Evolutionary conservation across 768 basidiomycete species (phyloP), one percentile per base, ranked within the genome.

Genomic region (Krasilnikovozyma curviuscula): DNA sequence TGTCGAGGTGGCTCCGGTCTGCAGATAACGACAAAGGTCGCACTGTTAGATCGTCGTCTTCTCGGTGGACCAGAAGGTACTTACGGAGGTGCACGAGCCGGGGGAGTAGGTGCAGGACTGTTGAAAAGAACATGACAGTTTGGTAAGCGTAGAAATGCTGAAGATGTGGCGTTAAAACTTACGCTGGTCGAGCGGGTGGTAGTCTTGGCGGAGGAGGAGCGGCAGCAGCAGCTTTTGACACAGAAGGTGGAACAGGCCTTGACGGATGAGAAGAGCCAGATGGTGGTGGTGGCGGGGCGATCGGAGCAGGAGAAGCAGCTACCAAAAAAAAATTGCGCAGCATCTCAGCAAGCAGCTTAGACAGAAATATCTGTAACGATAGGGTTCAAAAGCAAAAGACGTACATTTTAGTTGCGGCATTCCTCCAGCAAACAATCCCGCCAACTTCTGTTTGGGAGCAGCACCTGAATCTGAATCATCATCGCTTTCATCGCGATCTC

Each of bases 401-500:
- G 48, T 8, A 12, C 24, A 25, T 27, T 40, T 44, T 21, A 50
- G 43, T 44, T 39, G 39, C 6, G 49, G 49, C 33, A 50, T 24
- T 16, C 49, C 49, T 3, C 35, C 49, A 8, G 49, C 49, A 21
- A 50, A 50, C 33, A 50, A 23, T n/a, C 49, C 49, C 5, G 43
- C 49, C 18, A 50, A 27, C 25, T 50, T 50, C 28, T 7, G 9
- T 27, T 28, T 27, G 25, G 16, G 39, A 23, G 35, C 18, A 18
- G 35, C 18, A 37, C 18, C 7, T 5, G 35, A 27, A 12, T 28
- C 37, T 23, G 25, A 7, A 16, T 33, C 31, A 19, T 33, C 39
- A n/a, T n/a, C n/a, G n/a, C n/a, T n/a, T n/a, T n/a, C n/a, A n/a
- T n/a, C n/a, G n/a, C n/a, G n/a, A n/a, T n/a, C n/a, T n/a, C n/a